Evolutionary conservation across 768 basidiomycete species (phyloP), one percentile per base, ranked within the genome.

Genomic region (Leccinum aurantiacum): DNA sequence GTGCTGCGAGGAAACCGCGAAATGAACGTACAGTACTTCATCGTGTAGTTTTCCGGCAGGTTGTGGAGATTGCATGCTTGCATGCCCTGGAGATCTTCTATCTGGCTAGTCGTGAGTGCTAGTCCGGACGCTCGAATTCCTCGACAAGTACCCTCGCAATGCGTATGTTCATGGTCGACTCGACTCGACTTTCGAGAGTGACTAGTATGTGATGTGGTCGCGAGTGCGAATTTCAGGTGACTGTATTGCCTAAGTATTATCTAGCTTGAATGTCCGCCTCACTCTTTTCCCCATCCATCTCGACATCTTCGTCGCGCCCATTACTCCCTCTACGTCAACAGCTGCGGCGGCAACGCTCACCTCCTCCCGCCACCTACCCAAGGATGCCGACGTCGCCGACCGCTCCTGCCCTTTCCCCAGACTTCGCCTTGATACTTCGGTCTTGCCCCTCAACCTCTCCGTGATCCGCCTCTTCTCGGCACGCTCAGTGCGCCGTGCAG

Each of bases 41-140:
- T 87, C 13, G 84, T 85, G 68, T 94, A 94, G 76, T 94, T 93
- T 75, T 96, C 95, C 0, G 95, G 95, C 31, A 98, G 77, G 69
- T 96, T 97, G 73, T 94, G 88, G 62, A 96, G 78, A 74, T 98
- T 98, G 69, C 91, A 88, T 57, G 93, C 89, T 75, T 98, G 95
- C 93, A 97, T 96, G 15, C 90, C 93, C 65, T 87, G 78, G 64
- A 96, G 82, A 75, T 97, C 95, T 53, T 90, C 91, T 68, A 90
- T 83, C 93, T 95, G 70, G 31, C 57, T 54, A 22, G 58, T 51
- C 50, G 61, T 73, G 60, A 73, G 64, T 44, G 15, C 33, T 22
- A 54, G 53, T 51, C 54, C 19, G 9, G 33, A 46, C 37, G 11
- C 17, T 15, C 25, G 24, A 46, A 44, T 15, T 33, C 24, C 25